These are phyloP conservation scores for Cadophora sp. DNA, from an alignment of 2,329 filamentous ascomycete genomes.

Conservation along the genomic window DNA sequence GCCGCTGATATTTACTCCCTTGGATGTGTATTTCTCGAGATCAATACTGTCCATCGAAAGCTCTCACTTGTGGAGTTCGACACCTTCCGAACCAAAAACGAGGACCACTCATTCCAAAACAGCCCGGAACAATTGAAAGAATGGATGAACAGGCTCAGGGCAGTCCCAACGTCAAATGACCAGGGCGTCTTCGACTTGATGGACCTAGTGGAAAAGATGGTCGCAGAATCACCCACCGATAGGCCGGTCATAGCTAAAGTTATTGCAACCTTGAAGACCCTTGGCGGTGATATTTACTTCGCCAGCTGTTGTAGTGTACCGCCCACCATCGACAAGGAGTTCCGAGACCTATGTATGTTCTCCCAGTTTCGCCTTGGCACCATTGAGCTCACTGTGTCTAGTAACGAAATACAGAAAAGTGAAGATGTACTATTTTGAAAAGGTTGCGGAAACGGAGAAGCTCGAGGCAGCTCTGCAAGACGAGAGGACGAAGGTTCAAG, in stretches of 20 bases:
- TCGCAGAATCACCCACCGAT: not conserved
- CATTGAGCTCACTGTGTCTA: too few species aligned
- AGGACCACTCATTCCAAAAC: slow-evolving; percentile 15
- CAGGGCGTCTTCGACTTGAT: slow-evolving; percentile 1
- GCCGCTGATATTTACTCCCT: slow-evolving; percentile 18
- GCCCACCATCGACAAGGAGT: not conserved
- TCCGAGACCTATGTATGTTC: not conserved
- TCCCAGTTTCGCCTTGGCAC: too few species aligned
- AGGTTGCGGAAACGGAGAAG: not conserved
- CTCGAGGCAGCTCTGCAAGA: not conserved
- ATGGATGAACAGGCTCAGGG: slow-evolving; percentile 5
- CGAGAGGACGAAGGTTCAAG: too few species aligned
- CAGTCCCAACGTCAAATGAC: not conserved
- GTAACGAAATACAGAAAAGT: not conserved
- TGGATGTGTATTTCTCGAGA: slow-evolving; percentile 16
- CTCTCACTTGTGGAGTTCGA: slow-evolving; percentile 13
- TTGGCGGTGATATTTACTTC: not conserved
- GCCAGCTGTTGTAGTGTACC: not conserved
- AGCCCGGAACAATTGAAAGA: not conserved
- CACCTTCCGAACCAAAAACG: not conserved
- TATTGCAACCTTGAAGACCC: not conserved
- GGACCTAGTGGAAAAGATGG: not conserved
- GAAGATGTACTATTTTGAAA: not conserved
- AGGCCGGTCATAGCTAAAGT: not conserved
- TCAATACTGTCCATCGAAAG: not conserved